A percentile compares a stretch with the other conserved stretches of the same genome.
These are phyloP conservation scores for Zygosaccharomyces siamensis DNA, from an alignment of 805 yeast genomes.

Conservation along the genomic window DNA sequence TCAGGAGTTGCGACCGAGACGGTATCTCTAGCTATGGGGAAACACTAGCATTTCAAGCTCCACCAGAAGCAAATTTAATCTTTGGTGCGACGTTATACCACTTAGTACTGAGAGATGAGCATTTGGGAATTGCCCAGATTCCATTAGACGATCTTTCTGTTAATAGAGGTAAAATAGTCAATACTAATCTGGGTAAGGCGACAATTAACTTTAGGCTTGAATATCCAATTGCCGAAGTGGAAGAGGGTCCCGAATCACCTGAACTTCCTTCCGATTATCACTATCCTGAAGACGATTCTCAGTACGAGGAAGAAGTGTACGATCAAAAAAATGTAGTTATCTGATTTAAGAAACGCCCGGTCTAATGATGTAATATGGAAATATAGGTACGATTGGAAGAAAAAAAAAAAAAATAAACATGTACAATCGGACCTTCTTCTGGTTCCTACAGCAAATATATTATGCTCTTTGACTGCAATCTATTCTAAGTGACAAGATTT, in stretches of 20 bases:
- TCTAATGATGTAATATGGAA: background rate
- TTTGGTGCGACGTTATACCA: slow-evolving; percentile 64
- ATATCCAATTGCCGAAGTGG: slow-evolving; percentile 15
- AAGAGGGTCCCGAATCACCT: background rate
- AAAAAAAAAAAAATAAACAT: too few relatives aligned
- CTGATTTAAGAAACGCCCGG: background rate
- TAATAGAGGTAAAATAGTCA: slow-evolving; percentile 28
- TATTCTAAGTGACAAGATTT: too few relatives aligned
- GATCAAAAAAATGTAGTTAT: background rate
- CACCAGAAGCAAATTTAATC: slow-evolving; percentile 53
- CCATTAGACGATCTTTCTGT: slow-evolving; percentile 42
- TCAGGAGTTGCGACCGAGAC: slow-evolving; percentile 43
- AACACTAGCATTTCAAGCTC: slow-evolving; percentile 59
- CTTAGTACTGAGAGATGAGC: slow-evolving; percentile 63
- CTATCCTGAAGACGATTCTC: background rate
- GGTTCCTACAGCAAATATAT: too few relatives aligned
- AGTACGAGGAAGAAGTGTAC: background rate
- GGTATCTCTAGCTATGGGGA: slow-evolving; percentile 57
- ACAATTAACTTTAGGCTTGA: slow-evolving; percentile 27
- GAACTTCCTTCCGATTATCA: background rate
- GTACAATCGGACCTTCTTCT: too few relatives aligned
- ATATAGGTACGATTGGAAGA: too few relatives aligned
- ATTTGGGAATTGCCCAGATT: slow-evolving; percentile 55
- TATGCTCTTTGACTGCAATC: too few relatives aligned
- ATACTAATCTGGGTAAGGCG: slow-evolving; percentile 30